Conservation (phyloP, 2,329 filamentous ascomycete species). For the Polychaeton citri region DNA sequence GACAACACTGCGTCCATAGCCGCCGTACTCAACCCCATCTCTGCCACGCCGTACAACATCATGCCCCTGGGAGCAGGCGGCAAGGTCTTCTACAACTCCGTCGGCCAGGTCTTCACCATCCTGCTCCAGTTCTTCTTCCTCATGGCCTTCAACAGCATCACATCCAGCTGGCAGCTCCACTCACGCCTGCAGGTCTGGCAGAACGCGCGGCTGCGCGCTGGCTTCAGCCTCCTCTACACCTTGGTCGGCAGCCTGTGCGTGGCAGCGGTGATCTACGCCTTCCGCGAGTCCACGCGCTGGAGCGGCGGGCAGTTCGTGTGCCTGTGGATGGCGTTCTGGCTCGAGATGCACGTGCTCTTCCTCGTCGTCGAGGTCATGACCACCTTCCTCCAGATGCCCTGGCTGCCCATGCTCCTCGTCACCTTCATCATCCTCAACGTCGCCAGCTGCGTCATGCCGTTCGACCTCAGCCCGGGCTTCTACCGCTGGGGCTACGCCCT, state of each 20-base stretch:
- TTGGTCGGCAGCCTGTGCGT: constrained; percentile 26
- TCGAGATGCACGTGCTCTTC: constrained; percentile 31
- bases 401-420: constrained; percentile 30
- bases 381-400: constrained; percentile 24
- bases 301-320: constrained; percentile 26
- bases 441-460: constrained; percentile 27
- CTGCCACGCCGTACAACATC: constrained; percentile 22
- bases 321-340: constrained; percentile 30
- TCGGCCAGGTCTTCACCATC: constrained; percentile 30
- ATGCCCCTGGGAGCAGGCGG: constrained; percentile 25
- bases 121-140: constrained; percentile 37
- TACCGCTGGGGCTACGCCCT: constrained; percentile 27
- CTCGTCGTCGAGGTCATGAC: constrained; percentile 31
- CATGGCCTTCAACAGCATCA: constrained; percentile 33
- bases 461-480: constrained; percentile 29
- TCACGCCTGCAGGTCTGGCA: constrained; percentile 15
- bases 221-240: constrained; percentile 25
- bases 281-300: constrained; percentile 27
- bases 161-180: constrained; percentile 25
- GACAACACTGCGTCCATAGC: too few species aligned
- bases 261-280: constrained; percentile 30
- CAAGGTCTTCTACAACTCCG: constrained; percentile 32
- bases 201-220: constrained; percentile 21
- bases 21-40: constrained; percentile 27
- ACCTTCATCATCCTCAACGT: constrained; percentile 32